Evolutionary conservation across 179 eudicot species (phyloP).

Genomic region (Spergularia azorica): DNA sequence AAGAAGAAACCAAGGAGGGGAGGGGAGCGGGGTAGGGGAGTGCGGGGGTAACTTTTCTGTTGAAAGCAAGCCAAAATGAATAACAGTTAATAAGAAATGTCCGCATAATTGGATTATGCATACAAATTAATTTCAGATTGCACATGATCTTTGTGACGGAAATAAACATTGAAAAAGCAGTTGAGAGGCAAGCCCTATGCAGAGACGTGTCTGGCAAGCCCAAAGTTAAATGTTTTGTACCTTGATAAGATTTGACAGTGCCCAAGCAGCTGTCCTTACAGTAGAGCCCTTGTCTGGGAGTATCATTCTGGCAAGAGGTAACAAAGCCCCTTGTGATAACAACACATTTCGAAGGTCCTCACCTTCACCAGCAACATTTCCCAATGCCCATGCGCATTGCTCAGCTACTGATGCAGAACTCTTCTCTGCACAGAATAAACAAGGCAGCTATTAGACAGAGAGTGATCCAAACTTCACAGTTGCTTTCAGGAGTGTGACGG

Average conservation of each 20-base stretch:
- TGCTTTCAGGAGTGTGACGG: not conserved
- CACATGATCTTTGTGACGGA: not conserved
- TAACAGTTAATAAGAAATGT: too few species aligned
- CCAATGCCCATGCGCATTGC: conserved; percentile 99
- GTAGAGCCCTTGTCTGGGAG: conserved; percentile 90
- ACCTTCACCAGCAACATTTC: conserved; percentile 99
- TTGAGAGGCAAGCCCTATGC: not conserved
- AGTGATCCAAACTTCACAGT: not conserved
- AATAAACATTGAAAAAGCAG: not conserved
- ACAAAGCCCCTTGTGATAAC: conserved; percentile 87
- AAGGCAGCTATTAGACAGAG: not conserved
- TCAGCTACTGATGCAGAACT: conserved; percentile 86
- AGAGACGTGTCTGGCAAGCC: too few species aligned
- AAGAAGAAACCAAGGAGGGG: not conserved
- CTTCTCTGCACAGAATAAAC: conserved; percentile 51
- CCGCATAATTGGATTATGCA: too few species aligned
- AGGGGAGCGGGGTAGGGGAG: not conserved
- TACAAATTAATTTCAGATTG: not conserved
- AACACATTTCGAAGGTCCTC: conserved; percentile 83
- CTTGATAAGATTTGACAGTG: conserved; percentile 95
- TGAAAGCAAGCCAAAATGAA: not conserved
- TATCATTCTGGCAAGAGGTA: conserved; percentile 92
- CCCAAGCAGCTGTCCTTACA: conserved; percentile 98
- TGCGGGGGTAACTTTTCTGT: not conserved
- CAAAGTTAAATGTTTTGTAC: conserved; percentile 34